Percentiles rank a stretch among this genome's conserved stretches.
phyloP scores from a whole-genome alignment of 2,329 filamentous ascomycete species.

The Penicillium italicum region DNA sequence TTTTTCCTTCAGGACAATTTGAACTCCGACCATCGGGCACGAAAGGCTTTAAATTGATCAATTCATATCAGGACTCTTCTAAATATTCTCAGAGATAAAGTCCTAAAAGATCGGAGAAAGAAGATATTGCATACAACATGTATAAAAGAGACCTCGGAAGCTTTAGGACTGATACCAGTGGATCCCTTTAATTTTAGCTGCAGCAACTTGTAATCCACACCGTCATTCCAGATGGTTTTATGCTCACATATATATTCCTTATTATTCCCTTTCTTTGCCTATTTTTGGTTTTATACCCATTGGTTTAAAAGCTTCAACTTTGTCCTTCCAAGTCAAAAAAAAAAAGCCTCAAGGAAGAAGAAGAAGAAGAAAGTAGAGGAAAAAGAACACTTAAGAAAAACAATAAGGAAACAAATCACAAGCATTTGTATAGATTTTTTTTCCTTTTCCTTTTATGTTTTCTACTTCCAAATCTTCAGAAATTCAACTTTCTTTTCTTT shows the following conservation, averaged over 20 bases:
- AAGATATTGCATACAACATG: neutral
- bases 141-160: neutral
- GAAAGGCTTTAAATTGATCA: neutral
- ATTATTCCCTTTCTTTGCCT: conserved; percentile 16
- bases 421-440: neutral
- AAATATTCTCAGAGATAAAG: neutral
- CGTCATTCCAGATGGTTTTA: conserved; percentile 22
- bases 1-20: conserved; percentile 5
- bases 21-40: conserved; percentile 13
- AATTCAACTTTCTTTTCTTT: neutral
- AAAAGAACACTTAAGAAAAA: neutral
- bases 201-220: conserved; percentile 23
- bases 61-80: neutral
- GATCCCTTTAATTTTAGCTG: conserved; percentile 14
- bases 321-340: neutral
- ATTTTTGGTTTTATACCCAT: neutral
- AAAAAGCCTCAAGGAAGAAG: neutral
- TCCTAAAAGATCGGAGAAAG: neutral
- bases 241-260: conserved; percentile 15
- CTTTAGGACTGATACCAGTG: conserved; percentile 4
- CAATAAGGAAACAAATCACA: neutral
- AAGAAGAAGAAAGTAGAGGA: neutral
- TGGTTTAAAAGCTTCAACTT: neutral
- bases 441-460: conserved; percentile 3
- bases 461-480: neutral